Evolutionary conservation across 2,329 filamentous ascomycete species (phyloP), one percentile per base, ranked within the genome.

Genomic region (Trichoderma atroviride): DNA sequence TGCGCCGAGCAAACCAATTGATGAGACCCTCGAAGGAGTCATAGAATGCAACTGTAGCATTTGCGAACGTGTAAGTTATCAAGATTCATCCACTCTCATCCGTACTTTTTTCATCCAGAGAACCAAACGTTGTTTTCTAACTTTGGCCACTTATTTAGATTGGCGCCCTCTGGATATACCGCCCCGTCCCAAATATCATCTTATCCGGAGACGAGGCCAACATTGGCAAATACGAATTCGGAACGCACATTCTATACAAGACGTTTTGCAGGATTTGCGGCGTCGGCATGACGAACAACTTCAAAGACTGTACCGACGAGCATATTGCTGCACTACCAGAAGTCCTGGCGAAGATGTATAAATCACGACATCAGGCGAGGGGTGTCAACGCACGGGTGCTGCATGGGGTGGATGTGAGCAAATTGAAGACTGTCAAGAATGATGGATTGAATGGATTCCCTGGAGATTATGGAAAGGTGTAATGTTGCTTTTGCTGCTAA

Each of bases 21-120:
- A 83, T 73, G 78, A 76, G 74, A 80, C 74, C 13, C 78, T 71
- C 33, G 78, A 78, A 14, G 62, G 14, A 1, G 71, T 80, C 5
- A 29, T 76, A 1, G 82, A 85, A 62, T 87, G 85, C 77, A 84
- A 85, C 74, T 87, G 85, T 79, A 86, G 84, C 73, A 80, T 81
- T 72, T 86, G 84, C 75, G 74, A 75, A 53, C 77, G 82, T 61
- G 82, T 83, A 76, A 74, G 77, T 70, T 10, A 13, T 24, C 29
- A 13, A 5, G 9, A 24, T 50, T 9, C 3, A 50, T 0, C 4
- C 37, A 40, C 5, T 19, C 24, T 6, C 10, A 16, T 5, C n/a
- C n/a, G n/a, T n/a, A n/a, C n/a, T n/a, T n/a, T n/a, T n/a, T n/a
- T n/a, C n/a, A n/a, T n/a, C n/a, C n/a, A n/a, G n/a, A n/a, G n/a